Evolutionary conservation across 345 rosid genomes (phyloP).

Genomic region (Lepidium africanum): DNA sequence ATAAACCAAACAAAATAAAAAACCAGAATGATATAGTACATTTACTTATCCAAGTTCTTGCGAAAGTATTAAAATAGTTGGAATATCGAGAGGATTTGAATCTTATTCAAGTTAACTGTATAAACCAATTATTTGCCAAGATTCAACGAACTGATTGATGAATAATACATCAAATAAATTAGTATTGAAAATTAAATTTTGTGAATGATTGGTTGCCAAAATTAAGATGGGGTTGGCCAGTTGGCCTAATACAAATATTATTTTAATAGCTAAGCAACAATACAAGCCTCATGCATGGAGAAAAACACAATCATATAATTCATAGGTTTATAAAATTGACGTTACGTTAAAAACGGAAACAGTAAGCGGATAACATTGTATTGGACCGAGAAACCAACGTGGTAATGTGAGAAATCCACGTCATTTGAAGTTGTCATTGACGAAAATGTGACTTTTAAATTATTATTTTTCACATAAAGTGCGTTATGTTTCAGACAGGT

Average conservation of each 20-base stretch:
- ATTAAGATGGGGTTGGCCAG: neutral
- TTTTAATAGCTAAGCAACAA: neutral
- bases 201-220: neutral
- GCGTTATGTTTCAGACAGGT: constrained; percentile 5
- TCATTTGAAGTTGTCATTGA: constrained; percentile 14
- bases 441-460: neutral
- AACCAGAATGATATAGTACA: too few relatives aligned
- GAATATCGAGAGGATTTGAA: neutral
- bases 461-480: neutral
- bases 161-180: neutral
- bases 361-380: constrained; percentile 17
- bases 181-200: neutral
- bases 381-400: constrained; percentile 11
- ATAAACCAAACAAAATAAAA: too few relatives aligned
- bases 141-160: neutral
- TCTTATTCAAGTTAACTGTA: constrained; percentile 19
- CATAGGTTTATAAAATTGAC: neutral
- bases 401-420: constrained; percentile 9
- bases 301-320: constrained; percentile 2
- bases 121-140: neutral
- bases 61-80: neutral
- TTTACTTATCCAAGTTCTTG: too few relatives aligned
- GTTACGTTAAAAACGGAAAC: neutral
- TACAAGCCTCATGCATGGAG: neutral
- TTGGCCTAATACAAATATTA: neutral